These are phyloP conservation scores for Pseudogymnoascus sp. DNA, from an alignment of 2,329 filamentous ascomycete genomes.

Conservation along the genomic window DNA sequence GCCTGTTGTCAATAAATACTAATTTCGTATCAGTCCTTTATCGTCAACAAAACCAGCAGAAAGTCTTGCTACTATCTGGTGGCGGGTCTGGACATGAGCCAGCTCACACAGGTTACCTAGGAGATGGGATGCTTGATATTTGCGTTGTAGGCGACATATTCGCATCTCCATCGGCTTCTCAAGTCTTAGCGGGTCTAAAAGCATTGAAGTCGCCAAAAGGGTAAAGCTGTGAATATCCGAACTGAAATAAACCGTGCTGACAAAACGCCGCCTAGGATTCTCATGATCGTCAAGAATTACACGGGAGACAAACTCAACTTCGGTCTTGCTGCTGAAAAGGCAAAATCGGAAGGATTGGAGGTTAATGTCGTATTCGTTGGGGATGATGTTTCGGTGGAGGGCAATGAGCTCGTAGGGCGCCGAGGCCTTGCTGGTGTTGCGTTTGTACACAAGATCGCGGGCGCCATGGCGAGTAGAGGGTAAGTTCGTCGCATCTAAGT, in stretches of 20 bases:
- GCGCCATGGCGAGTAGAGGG: slow-evolving; percentile 17
- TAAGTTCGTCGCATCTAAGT: background rate
- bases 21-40: background rate
- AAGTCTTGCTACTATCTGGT: slow-evolving; percentile 15
- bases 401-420: slow-evolving; percentile 32
- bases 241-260: background rate
- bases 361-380: slow-evolving; percentile 31
- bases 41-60: background rate
- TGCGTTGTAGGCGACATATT: slow-evolving; percentile 32
- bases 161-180: slow-evolving; percentile 30
- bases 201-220: slow-evolving; percentile 26
- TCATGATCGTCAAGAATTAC: slow-evolving; percentile 32
- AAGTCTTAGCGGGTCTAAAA: slow-evolving; percentile 32
- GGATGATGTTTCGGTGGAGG: slow-evolving; percentile 34
- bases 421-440: slow-evolving; percentile 31
- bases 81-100: slow-evolving; percentile 31
- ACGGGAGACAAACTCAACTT: slow-evolving; percentile 38
- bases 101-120: slow-evolving; percentile 33
- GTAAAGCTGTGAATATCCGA: slow-evolving; percentile 15
- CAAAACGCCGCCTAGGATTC: slow-evolving; percentile 18
- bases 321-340: slow-evolving; percentile 34
- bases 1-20: background rate
- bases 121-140: slow-evolving; percentile 29
- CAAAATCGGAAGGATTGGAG: slow-evolving; percentile 30
- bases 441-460: background rate